phyloP scores from a whole-genome alignment of 345 rosid species.

The Eucalyptus globulus region DNA sequence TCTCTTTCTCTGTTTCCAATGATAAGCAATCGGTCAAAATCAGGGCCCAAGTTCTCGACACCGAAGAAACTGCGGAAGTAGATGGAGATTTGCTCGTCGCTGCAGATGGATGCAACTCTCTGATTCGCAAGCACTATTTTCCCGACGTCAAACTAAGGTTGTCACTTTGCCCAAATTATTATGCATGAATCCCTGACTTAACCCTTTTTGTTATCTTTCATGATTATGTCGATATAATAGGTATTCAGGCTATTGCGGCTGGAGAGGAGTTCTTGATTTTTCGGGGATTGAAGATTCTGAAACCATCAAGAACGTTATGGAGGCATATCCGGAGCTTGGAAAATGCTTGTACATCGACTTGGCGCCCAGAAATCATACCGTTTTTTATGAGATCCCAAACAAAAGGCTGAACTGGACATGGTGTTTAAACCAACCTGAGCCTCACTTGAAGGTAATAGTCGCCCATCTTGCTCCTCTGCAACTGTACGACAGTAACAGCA shows the following conservation, averaged over 20 bases:
- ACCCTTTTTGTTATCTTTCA: background rate
- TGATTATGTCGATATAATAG: conserved; percentile 1
- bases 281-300: conserved; percentile 37
- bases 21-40: conserved; percentile 27
- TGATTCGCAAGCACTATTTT: conserved; percentile 33
- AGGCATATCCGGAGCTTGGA: conserved; percentile 46
- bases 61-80: conserved; percentile 31
- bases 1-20: conserved; percentile 35
- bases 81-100: conserved; percentile 59
- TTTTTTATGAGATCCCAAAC: conserved; percentile 40
- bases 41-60: conserved; percentile 24
- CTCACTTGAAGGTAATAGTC: conserved; percentile 31
- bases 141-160: conserved; percentile 61
- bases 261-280: conserved; percentile 71
- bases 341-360: conserved; percentile 53
- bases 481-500: background rate
- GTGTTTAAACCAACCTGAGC: conserved; percentile 66
- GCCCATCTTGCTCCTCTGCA: background rate
- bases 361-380: conserved; percentile 22
- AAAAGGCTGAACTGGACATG: conserved; percentile 63
- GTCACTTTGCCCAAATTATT: background rate
- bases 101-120: conserved; percentile 68
- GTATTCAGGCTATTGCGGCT: conserved; percentile 72
- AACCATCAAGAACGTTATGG: conserved; percentile 18
- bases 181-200: background rate